These are phyloP conservation scores for Apiotrichum domesticum DNA, from an alignment of 1,284 basidiomycete species.

Conservation along the genomic window DNA sequence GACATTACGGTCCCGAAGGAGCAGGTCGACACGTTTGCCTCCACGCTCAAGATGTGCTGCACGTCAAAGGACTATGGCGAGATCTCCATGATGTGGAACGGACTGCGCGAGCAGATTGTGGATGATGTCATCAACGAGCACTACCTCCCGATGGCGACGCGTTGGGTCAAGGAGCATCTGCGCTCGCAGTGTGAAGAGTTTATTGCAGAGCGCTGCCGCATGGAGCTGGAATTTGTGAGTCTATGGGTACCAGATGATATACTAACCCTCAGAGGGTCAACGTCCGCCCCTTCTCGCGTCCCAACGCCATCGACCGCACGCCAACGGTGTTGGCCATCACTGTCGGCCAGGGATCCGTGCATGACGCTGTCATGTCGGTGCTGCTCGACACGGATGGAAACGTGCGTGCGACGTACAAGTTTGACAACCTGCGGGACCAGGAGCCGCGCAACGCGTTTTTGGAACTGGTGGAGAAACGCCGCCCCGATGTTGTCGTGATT, in stretches of 20 bases:
- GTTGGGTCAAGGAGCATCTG: conserved; percentile 85
- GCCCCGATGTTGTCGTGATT: conserved; percentile 82
- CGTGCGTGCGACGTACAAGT: conserved; percentile 76
- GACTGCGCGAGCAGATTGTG: conserved; percentile 70
- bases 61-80: conserved; percentile 80
- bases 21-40: conserved; percentile 59
- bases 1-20: conserved; percentile 64
- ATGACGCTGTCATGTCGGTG: conserved; percentile 79
- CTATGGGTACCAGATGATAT: conserved; percentile 5
- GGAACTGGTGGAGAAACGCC: conserved; percentile 71
- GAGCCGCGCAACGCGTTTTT: conserved; percentile 60
- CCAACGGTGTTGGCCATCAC: conserved; percentile 87
- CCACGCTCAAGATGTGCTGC: conserved; percentile 69
- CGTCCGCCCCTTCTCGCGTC: conserved; percentile 62
- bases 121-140: conserved; percentile 71
- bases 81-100: conserved; percentile 86
- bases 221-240: conserved; percentile 62
- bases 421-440: conserved; percentile 75
- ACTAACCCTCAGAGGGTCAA: conserved; percentile 42
- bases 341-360: conserved; percentile 90
- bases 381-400: conserved; percentile 83
- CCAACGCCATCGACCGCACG: conserved; percentile 61
- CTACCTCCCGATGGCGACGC: conserved; percentile 66
- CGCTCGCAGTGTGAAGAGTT: conserved; percentile 85
- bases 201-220: conserved; percentile 62